A percentile compares a stretch with the other conserved stretches of the same genome.
These are phyloP conservation scores for Chrysoporthe puriensis DNA, from an alignment of 2,329 filamentous ascomycete genomes.

Conservation along the genomic window DNA sequence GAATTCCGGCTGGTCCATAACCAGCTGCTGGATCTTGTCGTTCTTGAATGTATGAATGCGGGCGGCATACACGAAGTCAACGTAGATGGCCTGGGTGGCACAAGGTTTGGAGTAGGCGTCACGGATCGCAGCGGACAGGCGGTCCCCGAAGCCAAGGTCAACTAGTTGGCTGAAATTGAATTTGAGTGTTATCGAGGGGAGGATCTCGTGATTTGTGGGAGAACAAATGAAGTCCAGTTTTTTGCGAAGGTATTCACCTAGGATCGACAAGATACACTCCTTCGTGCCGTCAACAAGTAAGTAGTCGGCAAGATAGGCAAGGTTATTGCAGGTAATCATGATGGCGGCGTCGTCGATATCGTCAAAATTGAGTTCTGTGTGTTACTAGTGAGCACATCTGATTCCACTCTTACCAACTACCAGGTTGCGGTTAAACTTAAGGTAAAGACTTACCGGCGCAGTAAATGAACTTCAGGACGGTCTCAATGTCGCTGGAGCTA, in stretches of 20 bases:
- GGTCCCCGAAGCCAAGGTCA: neutral
- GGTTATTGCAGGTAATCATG: neutral
- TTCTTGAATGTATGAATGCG: neutral
- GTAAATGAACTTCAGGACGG: constrained; percentile 13
- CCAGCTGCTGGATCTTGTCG: neutral
- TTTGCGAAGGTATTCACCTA: neutral
- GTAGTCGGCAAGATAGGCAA: constrained; percentile 4
- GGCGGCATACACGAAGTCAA: constrained; percentile 1
- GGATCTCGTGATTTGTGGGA: too few species aligned
- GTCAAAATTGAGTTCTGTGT: neutral
- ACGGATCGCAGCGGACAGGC: neutral
- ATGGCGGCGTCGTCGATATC: neutral
- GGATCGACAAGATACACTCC: neutral
- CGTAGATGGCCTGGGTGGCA: neutral
- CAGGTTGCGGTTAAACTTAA: too few species aligned
- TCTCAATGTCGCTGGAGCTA: neutral
- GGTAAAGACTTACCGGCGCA: neutral
- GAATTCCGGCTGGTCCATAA: constrained; percentile 2
- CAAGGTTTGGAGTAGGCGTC: neutral
- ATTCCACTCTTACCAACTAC: neutral
- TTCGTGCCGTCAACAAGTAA: neutral
- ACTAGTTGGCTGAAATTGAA: neutral
- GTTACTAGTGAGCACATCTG: neutral
- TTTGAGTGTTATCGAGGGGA: too few species aligned
- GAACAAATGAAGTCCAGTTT: neutral